Evolutionary conservation across 2,329 filamentous ascomycete genomes (phyloP).

Genomic region (Pseudonectria buxi): DNA sequence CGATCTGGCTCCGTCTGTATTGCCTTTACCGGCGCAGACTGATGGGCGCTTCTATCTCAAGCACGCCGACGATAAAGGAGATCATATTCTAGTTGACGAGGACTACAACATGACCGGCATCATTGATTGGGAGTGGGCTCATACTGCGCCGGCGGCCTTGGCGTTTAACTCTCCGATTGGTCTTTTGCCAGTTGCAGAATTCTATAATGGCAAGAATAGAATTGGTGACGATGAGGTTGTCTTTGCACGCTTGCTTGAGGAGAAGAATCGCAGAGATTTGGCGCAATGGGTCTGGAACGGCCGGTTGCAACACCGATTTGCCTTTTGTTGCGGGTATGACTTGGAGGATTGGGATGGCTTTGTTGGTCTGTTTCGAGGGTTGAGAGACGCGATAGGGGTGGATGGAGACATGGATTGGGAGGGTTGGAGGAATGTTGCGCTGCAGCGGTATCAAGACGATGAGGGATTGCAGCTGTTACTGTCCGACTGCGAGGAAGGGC

Average conservation of each 20-base stretch:
- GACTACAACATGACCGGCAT: slow-evolving; percentile 41
- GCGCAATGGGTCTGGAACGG: slow-evolving; percentile 31
- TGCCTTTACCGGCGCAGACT: slow-evolving; percentile 14
- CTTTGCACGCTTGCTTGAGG: slow-evolving; percentile 26
- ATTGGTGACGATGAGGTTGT: slow-evolving; percentile 31
- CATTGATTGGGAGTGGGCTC: slow-evolving; percentile 38
- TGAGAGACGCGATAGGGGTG: slow-evolving; percentile 27
- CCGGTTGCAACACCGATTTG: slow-evolving; percentile 31
- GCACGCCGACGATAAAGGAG: slow-evolving; percentile 36
- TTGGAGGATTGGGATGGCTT: slow-evolving; percentile 37
- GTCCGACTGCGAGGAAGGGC: slow-evolving; percentile 2
- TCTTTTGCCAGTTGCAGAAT: slow-evolving; percentile 33
- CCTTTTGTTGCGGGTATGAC: slow-evolving; percentile 37
- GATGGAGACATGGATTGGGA: slow-evolving; percentile 31
- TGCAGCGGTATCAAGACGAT: slow-evolving; percentile 29
- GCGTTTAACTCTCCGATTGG: slow-evolving; percentile 37
- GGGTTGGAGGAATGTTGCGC: slow-evolving; percentile 30
- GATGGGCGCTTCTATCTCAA: slow-evolving; percentile 36
- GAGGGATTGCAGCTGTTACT: slow-evolving; percentile 13
- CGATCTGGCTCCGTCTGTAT: slow-evolving; percentile 26
- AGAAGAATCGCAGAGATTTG: slow-evolving; percentile 29
- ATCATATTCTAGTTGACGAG: slow-evolving; percentile 41
- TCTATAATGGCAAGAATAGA: slow-evolving; percentile 30
- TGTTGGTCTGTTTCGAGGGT: slow-evolving; percentile 33
- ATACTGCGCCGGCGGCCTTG: slow-evolving; percentile 25